Conservation (phyloP, 176 grass and related monocot genomes). For the Carex scoparia region DNA sequence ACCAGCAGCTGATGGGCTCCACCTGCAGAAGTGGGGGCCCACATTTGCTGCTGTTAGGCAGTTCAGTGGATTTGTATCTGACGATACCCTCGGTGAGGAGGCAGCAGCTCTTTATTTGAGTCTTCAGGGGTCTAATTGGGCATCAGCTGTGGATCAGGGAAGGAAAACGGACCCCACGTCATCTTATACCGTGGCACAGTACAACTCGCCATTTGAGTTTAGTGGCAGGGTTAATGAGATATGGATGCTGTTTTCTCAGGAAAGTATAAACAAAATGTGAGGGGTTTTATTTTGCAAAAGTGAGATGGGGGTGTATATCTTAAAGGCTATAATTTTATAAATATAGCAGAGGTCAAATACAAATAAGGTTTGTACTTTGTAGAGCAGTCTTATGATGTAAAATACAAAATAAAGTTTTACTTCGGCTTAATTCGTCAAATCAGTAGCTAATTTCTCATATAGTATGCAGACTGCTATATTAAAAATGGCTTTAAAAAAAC, state of each 20-base stretch:
- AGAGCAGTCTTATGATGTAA: not conserved
- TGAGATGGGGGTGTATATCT: slow-evolving; percentile 1
- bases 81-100: slow-evolving; percentile 47
- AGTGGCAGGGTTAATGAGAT: slow-evolving; percentile 87
- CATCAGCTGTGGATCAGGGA: slow-evolving; percentile 41
- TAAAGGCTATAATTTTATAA: not conserved
- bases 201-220: slow-evolving; percentile 94
- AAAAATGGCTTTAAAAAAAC: too few species aligned
- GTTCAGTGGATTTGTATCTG: slow-evolving; percentile 66
- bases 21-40: slow-evolving; percentile 41
- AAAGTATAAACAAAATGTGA: slow-evolving; percentile 16
- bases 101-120: slow-evolving; percentile 57
- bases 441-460: too few species aligned
- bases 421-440: too few species aligned
- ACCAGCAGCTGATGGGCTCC: slow-evolving; percentile 57
- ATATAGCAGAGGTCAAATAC: not conserved
- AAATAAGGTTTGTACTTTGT: not conserved
- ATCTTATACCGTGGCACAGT: slow-evolving; percentile 80
- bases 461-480: too few species aligned
- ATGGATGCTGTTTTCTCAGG: slow-evolving; percentile 65
- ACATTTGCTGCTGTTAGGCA: slow-evolving; percentile 60
- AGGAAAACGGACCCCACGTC: slow-evolving; percentile 29
- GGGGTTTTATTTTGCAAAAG: not conserved
- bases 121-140: slow-evolving; percentile 67
- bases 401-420: not conserved